These are phyloP conservation scores for Pittosporum tobira DNA, from an alignment of 129 eudicot genomes.

Conservation along the genomic window DNA sequence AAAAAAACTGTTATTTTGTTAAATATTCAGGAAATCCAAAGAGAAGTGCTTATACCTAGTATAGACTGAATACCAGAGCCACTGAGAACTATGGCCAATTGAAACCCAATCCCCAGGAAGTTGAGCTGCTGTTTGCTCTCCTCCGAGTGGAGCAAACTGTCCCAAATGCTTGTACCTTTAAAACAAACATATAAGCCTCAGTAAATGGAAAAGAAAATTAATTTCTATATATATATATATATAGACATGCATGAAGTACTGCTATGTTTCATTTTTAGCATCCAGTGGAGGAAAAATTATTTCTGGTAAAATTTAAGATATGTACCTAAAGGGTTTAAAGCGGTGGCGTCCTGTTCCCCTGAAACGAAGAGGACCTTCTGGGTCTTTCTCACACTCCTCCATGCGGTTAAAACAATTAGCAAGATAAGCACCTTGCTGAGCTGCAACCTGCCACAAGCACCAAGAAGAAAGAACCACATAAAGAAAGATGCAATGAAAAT, in stretches of 20 bases:
- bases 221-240: no score
- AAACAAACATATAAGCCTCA: background rate
- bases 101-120: constrained; percentile 98
- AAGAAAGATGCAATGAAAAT: constrained; percentile 7
- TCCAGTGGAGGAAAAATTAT: no score
- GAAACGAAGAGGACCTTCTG: constrained; percentile 86
- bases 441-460: constrained; percentile 56
- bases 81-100: constrained; percentile 77
- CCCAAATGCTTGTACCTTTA: constrained; percentile 77
- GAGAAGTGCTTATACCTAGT: constrained; percentile 45
- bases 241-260: no score
- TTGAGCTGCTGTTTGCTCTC: constrained; percentile 83
- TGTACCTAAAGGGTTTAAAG: constrained; percentile 79
- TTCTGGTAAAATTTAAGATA: background rate
- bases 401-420: constrained; percentile 87
- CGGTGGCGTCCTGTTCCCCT: constrained; percentile 80
- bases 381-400: constrained; percentile 66
- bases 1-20: constrained; percentile 2
- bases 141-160: constrained; percentile 83
- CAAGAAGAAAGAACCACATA: background rate
- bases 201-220: no score
- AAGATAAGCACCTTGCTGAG: constrained; percentile 87
- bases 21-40: background rate
- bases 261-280: no score
- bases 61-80: constrained; percentile 93